phyloP scores from a whole-genome alignment of 2,329 filamentous ascomycete species.

The Alternaria triticina region DNA sequence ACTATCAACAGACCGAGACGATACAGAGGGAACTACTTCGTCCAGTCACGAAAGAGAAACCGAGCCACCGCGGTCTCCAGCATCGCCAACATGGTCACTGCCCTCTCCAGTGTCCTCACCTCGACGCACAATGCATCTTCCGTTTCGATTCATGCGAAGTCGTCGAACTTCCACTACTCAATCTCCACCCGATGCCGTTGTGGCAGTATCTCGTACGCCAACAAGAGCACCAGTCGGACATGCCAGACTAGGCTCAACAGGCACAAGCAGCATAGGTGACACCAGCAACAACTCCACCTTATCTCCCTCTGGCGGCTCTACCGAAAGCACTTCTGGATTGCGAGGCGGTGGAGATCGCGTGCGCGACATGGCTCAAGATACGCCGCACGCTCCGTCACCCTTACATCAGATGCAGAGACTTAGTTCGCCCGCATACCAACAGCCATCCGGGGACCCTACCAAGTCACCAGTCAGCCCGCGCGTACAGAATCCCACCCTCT shows the following conservation, averaged over 20 bases:
- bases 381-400: slow-evolving; percentile 18
- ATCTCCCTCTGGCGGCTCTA: slow-evolving; percentile 6
- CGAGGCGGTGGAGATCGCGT: slow-evolving; percentile 20
- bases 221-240: slow-evolving; percentile 4
- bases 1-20: background rate
- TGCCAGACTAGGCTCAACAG: slow-evolving; percentile 9
- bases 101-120: slow-evolving; percentile 1
- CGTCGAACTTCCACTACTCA: background rate
- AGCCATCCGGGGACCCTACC: background rate
- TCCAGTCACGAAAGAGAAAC: slow-evolving; percentile 2
- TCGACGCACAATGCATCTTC: slow-evolving; percentile 22
- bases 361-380: slow-evolving; percentile 11
- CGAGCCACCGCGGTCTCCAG: background rate
- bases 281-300: background rate
- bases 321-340: slow-evolving; percentile 20
- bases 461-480: background rate
- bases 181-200: slow-evolving; percentile 5
- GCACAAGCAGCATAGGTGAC: slow-evolving; percentile 16
- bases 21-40: slow-evolving; percentile 4
- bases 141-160: slow-evolving; percentile 26
- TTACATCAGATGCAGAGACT: slow-evolving; percentile 23
- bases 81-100: slow-evolving; percentile 4
- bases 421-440: slow-evolving; percentile 14
- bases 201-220: slow-evolving; percentile 13
- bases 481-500: background rate